Conservation (phyloP, 73 alveolate species). For the Paramecium biaurelia region DNA sequence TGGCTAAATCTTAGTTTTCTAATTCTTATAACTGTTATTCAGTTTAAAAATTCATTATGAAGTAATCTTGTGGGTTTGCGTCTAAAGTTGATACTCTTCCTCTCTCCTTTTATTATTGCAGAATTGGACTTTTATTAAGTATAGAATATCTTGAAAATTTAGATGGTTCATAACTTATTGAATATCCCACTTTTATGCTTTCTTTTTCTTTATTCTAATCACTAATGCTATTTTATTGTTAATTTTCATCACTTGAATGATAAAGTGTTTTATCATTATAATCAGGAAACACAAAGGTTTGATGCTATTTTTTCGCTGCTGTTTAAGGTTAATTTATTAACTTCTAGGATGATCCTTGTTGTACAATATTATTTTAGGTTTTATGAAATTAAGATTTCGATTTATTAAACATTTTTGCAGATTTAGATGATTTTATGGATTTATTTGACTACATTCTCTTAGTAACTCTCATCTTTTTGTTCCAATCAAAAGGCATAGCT, state of each 20-base stretch:
- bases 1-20: conserved; percentile 14
- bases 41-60: not conserved
- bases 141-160: not conserved
- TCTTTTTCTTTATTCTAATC: not conserved
- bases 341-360: not conserved
- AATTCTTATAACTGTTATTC: conserved; percentile 2
- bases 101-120: not conserved
- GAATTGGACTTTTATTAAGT: not conserved
- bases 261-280: not conserved
- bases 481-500: conserved; percentile 28
- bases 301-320: not conserved
- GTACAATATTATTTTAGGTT: not conserved
- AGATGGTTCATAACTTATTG: conserved; percentile 17
- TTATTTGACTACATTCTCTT: not conserved
- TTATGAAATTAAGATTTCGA: not conserved
- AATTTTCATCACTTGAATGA: not conserved
- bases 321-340: not conserved
- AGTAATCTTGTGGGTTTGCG: not conserved
- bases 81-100: conserved; percentile 36
- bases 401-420: not conserved
- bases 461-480: not conserved
- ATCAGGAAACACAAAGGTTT: not conserved
- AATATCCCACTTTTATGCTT: not conserved
- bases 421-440: not conserved
- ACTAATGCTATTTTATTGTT: not conserved